Conservation (phyloP, 2,329 filamentous ascomycete species). For the Xylariomycetidae sp. region DNA sequence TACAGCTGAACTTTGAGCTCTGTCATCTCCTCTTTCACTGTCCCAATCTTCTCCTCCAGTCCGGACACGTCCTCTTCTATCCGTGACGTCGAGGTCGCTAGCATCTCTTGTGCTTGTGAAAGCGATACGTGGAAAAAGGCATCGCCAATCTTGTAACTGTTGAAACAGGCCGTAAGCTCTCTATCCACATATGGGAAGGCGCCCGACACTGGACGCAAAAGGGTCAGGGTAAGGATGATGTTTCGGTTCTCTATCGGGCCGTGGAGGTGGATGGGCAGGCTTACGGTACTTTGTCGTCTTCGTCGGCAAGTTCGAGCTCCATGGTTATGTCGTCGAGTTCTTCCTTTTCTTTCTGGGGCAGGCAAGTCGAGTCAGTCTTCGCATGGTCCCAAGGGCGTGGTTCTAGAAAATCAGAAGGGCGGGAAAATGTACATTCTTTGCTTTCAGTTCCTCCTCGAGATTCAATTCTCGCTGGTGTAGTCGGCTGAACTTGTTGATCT, state of each 20-base stretch:
- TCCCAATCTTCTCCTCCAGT: slow-evolving; percentile 72
- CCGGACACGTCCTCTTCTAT: slow-evolving; percentile 72
- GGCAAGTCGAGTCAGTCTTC: too few relatives aligned
- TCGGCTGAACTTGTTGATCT: slow-evolving; percentile 96
- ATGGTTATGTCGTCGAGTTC: slow-evolving; percentile 89
- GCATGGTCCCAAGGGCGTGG: not conserved
- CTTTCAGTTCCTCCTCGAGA: slow-evolving; percentile 74
- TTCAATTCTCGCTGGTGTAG: slow-evolving; percentile 80
- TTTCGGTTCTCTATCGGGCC: too few relatives aligned
- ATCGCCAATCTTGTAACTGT: slow-evolving; percentile 93
- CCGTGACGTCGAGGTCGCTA: slow-evolving; percentile 63
- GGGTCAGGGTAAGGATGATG: too few relatives aligned
- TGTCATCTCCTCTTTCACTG: slow-evolving; percentile 80
- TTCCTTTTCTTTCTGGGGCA: slow-evolving; percentile 89
- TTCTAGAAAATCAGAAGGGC: slow-evolving; percentile 21
- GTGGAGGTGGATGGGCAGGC: slow-evolving; percentile 25
- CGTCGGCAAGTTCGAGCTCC: slow-evolving; percentile 90
- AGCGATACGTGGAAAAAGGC: slow-evolving; percentile 87
- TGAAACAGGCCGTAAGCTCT: too few relatives aligned
- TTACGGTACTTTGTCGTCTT: slow-evolving; percentile 89
- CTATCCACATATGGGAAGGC: too few relatives aligned
- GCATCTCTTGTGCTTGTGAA: slow-evolving; percentile 79
- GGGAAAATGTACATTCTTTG: slow-evolving; percentile 74
- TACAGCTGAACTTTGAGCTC: slow-evolving; percentile 89
- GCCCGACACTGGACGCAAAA: too few relatives aligned